phyloP scores from a whole-genome alignment of 148 eudicot genomes.

The Spergularia marina region DNA sequence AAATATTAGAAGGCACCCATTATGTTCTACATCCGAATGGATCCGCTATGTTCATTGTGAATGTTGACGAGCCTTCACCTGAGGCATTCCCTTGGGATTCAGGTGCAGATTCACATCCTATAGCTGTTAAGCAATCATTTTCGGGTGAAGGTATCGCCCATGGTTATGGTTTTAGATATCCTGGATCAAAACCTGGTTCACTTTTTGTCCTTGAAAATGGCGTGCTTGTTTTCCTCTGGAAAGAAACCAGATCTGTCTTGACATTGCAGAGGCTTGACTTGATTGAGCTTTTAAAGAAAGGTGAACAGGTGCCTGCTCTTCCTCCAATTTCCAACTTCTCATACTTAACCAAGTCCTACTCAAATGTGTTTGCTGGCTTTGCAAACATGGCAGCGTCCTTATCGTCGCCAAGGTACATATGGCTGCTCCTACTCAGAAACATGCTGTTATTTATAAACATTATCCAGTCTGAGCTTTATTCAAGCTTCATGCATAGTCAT shows the following conservation, averaged over 20 bases:
- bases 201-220: slow-evolving; percentile 61
- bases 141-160: slow-evolving; percentile 74
- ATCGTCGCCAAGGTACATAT: slow-evolving; percentile 42
- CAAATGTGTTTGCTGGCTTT: slow-evolving; percentile 70
- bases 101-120: slow-evolving; percentile 46
- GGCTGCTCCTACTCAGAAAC: not conserved
- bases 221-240: slow-evolving; percentile 74
- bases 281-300: slow-evolving; percentile 63
- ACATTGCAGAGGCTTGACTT: slow-evolving; percentile 66
- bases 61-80: slow-evolving; percentile 49
- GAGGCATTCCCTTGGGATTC: slow-evolving; percentile 67
- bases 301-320: slow-evolving; percentile 68
- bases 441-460: not conserved
- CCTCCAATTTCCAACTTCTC: slow-evolving; percentile 69
- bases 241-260: slow-evolving; percentile 63
- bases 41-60: slow-evolving; percentile 77
- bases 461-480: too few species aligned
- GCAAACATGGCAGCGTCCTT: slow-evolving; percentile 40
- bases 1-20: slow-evolving; percentile 74
- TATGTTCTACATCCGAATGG: slow-evolving; percentile 81
- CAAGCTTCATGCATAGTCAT: too few species aligned
- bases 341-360: slow-evolving; percentile 67
- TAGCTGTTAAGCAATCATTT: slow-evolving; percentile 49
- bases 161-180: slow-evolving; percentile 83
- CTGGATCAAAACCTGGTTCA: slow-evolving; percentile 79